Base-by-base conservation (phyloP, 23 red algal species). In the Chondrus crispus region DNA sequence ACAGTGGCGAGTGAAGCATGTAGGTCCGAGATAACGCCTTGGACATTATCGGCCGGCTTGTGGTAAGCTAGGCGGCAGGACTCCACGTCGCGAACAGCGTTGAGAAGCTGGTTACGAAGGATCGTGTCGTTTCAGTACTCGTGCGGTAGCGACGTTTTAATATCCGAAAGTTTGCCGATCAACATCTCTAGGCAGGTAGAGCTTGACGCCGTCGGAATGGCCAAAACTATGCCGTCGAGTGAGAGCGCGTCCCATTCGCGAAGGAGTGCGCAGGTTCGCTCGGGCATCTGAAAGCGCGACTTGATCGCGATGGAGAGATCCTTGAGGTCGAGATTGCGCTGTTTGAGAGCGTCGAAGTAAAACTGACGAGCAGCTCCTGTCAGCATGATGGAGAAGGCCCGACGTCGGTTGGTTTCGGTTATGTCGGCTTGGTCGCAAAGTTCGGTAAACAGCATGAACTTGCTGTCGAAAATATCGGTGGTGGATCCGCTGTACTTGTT, bases 401-500 rank as follows among this genome's bases (percentile, higher is more conserved):
- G 8, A 28, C 4, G 18, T 13, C 51, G 26, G 45, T 62, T 13
- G 24, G 24, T 38, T 40, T 82, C 44, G 78, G 24, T 11, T 40
- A 82, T 45, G 40, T 60, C 78, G 35, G 78, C 5, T 38, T 82
- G 78, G n/a, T 82, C 78, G 46, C 78, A 82, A 20, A 4, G 45
- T 45, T 82, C 78, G 7, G 28, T 9, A 24, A 82, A 82, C 45
- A 82, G 41, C 4, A 8, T 40, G 5, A 58, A 82, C 78, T 20
- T 62, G 4, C 45, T 40, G 29, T 82, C 78, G 52, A 62, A 63
- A 5, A 32, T 82, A 60, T 82, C 52, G 29, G 78, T 30, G n/a
- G 8, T 35, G n/a, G 51, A 40, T 28, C 78, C 78, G 32, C 51
- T 60, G 78, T 82, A 82, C 5, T 60, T 52, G 5, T 82, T 5